Conservation (phyloP, 192 early-diverging fungal species). For the Coemansia sp. region DNA sequence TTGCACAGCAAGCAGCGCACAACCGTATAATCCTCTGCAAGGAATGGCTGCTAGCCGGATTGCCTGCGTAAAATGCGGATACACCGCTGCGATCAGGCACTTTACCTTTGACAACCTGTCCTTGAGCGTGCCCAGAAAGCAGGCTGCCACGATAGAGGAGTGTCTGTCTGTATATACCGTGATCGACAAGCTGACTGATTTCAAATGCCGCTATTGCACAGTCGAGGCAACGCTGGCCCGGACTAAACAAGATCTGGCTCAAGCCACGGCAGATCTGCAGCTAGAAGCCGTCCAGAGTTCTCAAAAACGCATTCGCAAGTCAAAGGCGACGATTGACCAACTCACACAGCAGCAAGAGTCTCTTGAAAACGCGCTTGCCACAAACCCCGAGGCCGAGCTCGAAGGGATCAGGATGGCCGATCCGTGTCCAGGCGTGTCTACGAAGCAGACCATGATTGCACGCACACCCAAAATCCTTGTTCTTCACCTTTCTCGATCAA, state of each 20-base stretch:
- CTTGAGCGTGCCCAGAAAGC: conserved; percentile 59
- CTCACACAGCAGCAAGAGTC: conserved; percentile 18
- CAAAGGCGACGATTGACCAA: conserved; percentile 1
- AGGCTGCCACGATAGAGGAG: conserved; percentile 57
- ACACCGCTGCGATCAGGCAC: conserved; percentile 73
- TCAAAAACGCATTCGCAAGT: conserved; percentile 18
- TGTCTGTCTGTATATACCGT: conserved; percentile 65
- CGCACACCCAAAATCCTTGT: conserved; percentile 77
- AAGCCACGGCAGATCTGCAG: conserved; percentile 9
- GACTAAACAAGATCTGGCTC: conserved; percentile 12
- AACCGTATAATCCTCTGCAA: conserved; percentile 42
- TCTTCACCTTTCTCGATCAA: conserved; percentile 83
- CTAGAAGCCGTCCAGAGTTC: not conserved
- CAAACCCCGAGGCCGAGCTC: conserved; percentile 40
- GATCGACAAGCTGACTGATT: conserved; percentile 66
- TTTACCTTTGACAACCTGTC: conserved; percentile 73
- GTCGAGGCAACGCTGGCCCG: conserved; percentile 51
- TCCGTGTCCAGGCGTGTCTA: conserved; percentile 49
- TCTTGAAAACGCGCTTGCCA: conserved; percentile 31
- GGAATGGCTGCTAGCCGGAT: conserved; percentile 69
- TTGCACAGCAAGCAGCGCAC: conserved; percentile 4
- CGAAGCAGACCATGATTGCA: conserved; percentile 85
- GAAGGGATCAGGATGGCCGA: conserved; percentile 24
- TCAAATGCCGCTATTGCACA: conserved; percentile 66
- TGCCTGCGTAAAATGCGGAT: conserved; percentile 68